phyloP scores from a whole-genome alignment of 768 basidiomycete genomes.

The Cyclocybe cylindracea region DNA sequence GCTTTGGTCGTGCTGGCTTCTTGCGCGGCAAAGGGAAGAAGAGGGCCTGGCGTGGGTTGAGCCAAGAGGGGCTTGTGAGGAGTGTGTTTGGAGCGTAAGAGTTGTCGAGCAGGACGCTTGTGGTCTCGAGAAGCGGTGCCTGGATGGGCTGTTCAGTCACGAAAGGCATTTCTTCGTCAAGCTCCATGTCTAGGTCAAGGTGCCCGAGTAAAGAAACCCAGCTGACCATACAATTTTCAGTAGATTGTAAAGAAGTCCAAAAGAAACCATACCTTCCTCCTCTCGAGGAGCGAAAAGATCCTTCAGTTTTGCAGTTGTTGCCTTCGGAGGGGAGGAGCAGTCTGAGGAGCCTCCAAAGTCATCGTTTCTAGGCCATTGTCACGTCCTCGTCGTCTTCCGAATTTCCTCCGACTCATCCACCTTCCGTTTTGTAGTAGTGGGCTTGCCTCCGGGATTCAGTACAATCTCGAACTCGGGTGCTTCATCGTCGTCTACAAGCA shows the following conservation, averaged over 20 bases:
- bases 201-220: constrained; percentile 78
- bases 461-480: constrained; percentile 35
- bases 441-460: constrained; percentile 24
- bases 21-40: constrained; percentile 58
- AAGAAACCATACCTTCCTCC: constrained; percentile 50
- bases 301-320: constrained; percentile 47
- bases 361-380: constrained; percentile 11
- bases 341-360: neutral
- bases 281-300: constrained; percentile 74
- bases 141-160: constrained; percentile 13
- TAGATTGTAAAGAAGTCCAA: neutral
- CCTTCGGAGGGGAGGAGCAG: constrained; percentile 6
- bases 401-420: too few relatives aligned
- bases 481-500: constrained; percentile 23
- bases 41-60: constrained; percentile 56
- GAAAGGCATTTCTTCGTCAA: constrained; percentile 57
- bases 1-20: constrained; percentile 23
- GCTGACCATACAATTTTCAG: constrained; percentile 31
- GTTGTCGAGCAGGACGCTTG: constrained; percentile 7
- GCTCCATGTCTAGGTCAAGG: constrained; percentile 71
- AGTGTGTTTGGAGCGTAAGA: constrained; percentile 19
- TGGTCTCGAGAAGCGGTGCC: constrained; percentile 4
- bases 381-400: constrained; percentile 5
- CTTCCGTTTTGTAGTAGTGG: constrained; percentile 2
- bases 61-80: constrained; percentile 28